Base-by-base conservation (phyloP, 2,329 filamentous ascomycete species). In the Cadophora gregata region DNA sequence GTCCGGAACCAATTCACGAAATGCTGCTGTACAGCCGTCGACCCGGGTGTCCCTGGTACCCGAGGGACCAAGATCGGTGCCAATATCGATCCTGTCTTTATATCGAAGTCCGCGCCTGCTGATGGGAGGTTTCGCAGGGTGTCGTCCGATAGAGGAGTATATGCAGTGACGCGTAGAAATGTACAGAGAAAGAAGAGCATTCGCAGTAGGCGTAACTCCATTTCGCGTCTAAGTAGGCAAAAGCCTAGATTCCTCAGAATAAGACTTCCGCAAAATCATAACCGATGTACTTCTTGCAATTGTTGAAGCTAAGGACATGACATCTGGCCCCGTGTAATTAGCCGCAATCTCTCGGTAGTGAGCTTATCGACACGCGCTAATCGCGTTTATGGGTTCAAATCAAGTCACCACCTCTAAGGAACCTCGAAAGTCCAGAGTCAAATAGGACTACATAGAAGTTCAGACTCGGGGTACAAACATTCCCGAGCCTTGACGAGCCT, bases 21-120 rank as follows among this genome's bases (percentile, higher is more conserved):
- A 80, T 98, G 95, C 51, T 87, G 84, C 72, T 96, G 90, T 3
- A 92, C 93, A 62, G 84, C 85, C 19, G 80, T 78, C 16, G 90
- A 93, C 31, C 93, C 93, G 0, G 89, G 83, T 0, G 93, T 97
- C 19, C 94, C 96, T 7, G 96, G 92, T 0, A 99, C 94, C 68
- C 96, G 91, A 1, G 96, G 90, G 60, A 91, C 88, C 63, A 99
- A 84, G 74, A 99, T 94, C 1, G 95, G 96, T 3, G 95, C 86
- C 36, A 99, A 86, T 21, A 99, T 84, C 4, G 86, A 82, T 72
- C 93, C 93, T 38, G 83, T 85, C 67, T 90, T 80, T 72, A 96
- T 92, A 79, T 97, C 87, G 77, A 97, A 95, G 79, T 93, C 91
- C 65, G 83, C 80, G 67, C 87, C 89, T 1, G 89, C 89, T n/a